phyloP scores from a whole-genome alignment of 768 basidiomycete genomes.

The Termitomyces sp. region DNA sequence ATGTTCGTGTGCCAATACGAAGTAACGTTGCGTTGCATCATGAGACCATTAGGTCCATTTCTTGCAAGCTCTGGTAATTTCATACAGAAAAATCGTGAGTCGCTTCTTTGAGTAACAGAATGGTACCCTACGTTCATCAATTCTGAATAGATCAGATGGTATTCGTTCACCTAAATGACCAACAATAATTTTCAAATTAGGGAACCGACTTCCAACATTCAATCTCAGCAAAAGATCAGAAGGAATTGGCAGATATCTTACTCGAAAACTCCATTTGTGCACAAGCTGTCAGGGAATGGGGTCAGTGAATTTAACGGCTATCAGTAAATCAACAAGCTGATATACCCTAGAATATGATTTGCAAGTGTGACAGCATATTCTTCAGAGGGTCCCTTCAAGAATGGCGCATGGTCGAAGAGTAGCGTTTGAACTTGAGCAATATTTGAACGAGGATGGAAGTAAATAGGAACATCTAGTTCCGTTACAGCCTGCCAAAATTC shows the following conservation, averaged over 20 bases:
- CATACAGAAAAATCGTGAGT: not conserved
- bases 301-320: not conserved
- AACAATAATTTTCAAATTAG: conserved; percentile 34
- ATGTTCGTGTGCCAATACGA: conserved; percentile 36
- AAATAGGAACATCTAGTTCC: conserved; percentile 34
- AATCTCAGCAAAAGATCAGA: not conserved
- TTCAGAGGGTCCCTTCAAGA: conserved; percentile 27
- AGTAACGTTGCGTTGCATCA: conserved; percentile 32
- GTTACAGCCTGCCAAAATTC: conserved; percentile 33
- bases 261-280: conserved; percentile 37
- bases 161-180: conserved; percentile 40
- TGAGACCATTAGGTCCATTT: conserved; percentile 24
- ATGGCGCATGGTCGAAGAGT: conserved; percentile 28
- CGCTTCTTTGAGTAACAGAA: not conserved
- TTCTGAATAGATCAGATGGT: conserved; percentile 35
- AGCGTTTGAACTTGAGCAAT: conserved; percentile 20
- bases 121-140: conserved; percentile 28
- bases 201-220: conserved; percentile 32
- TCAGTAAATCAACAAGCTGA: not conserved
- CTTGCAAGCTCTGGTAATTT: conserved; percentile 24
- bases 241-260: conserved; percentile 9
- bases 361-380: conserved; percentile 34
- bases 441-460: conserved; percentile 31
- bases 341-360: conserved; percentile 34
- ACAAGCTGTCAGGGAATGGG: conserved; percentile 16